Base-by-base conservation (phyloP, 495 filamentous ascomycete species). In the Lasiosphaeriaceae sp. region DNA sequence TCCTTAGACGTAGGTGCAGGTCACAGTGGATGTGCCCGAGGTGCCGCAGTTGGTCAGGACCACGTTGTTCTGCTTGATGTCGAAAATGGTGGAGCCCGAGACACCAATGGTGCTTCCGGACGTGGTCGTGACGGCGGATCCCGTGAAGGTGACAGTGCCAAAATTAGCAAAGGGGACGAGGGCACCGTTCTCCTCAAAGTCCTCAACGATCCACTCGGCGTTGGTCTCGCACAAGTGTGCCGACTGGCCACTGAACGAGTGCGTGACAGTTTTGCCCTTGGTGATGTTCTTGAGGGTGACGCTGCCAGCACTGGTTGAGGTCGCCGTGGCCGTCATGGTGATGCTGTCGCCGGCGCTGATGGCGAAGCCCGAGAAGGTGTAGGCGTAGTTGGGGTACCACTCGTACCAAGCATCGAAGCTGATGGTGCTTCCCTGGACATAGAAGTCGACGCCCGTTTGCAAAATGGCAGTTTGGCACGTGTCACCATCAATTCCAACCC, bases 201-300 rank as follows among this genome's bases (percentile, higher is more conserved):
- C 83, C 72, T 87, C 84, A 24, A 87, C 80, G 53, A 87, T 85
- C n/a, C 83, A 87, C 55, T 87, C 84, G 14, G 79, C 83, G 59
- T 86, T 85, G 50, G 67, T 66, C 49, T 72, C 66, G 62, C 73
- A 73, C 11, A 80, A 70, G 1, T 51, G 45, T 11, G 57, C 56
- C 20, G 54, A 43, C 56, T 69, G 71, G 61, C 31, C 71, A 5
- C 65, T 70, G 43, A 86, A 73, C 2, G 72, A 76, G 65, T 83
- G 73, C 26, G 75, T 75, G 20, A 82, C 83, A 7, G 55, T 75
- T 59, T 80, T 56, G n/a, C 83, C 82, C 7, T 77, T 83, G 1
- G 73, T 76, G 47, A 67, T 54, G 63, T 88, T 87, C 56, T 80
- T 71, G 47, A 88, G 71, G 6, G 74, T 76, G 11, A 77, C 83